A percentile compares a stretch with the other conserved stretches of the same genome.
Conservation (phyloP, 169 alveolate genomes). For the Pseudocohnilembus persalinus region DNA sequence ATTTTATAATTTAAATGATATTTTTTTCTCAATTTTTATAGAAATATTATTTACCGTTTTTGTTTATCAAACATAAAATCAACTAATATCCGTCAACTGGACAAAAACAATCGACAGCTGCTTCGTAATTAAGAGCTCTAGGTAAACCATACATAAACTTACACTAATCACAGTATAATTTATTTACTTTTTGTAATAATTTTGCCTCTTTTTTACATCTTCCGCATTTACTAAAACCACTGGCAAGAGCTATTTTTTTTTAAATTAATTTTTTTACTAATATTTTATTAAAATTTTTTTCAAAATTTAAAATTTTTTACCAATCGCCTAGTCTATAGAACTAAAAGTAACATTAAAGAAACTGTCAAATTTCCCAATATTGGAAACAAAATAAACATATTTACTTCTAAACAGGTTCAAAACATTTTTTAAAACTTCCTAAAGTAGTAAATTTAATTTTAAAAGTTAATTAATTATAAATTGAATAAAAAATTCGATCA, state of each 20-base stretch:
- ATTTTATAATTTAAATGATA: too few relatives aligned
- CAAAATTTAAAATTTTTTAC: not conserved
- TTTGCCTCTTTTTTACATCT: slow-evolving; percentile 22
- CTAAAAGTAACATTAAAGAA: slow-evolving; percentile 6
- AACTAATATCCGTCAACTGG: slow-evolving; percentile 45
- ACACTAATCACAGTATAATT: slow-evolving; percentile 22
- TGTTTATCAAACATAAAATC: not conserved
- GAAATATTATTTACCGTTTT: not conserved
- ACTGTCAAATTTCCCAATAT: slow-evolving; percentile 14
- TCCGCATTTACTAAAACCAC: slow-evolving; percentile 33
- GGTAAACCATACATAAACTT: slow-evolving; percentile 21
- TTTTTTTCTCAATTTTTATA: too few relatives aligned
- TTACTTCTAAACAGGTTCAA: slow-evolving; percentile 21
- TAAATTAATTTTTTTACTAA: not conserved
- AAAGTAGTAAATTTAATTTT: not conserved
- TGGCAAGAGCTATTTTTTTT: slow-evolving; percentile 18
- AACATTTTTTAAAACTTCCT: slow-evolving; percentile 31
- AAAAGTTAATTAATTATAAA: too few relatives aligned
- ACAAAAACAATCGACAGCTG: slow-evolving; percentile 26
- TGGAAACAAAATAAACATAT: slow-evolving; percentile 19
- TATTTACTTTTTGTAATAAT: not conserved
- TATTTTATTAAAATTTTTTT: too few relatives aligned
- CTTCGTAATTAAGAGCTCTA: slow-evolving; percentile 19
- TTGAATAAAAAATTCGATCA: too few relatives aligned
- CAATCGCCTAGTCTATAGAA: slow-evolving; percentile 6